phyloP scores from a whole-genome alignment of 2,329 filamentous ascomycete genomes.

The Kalmusia sp. region DNA sequence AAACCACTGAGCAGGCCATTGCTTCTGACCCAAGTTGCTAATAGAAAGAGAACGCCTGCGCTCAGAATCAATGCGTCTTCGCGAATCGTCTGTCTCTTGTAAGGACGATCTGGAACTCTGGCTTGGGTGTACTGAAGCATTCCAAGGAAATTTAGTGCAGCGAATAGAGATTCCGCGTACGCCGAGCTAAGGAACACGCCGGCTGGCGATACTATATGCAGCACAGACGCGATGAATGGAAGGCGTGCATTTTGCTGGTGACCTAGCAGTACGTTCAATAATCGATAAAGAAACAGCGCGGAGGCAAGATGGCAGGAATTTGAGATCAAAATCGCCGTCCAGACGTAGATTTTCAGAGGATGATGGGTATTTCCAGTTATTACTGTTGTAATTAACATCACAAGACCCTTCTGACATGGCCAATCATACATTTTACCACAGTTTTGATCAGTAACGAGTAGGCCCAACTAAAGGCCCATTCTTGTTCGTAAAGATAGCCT shows the following conservation, averaged over 20 bases:
- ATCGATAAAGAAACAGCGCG: constrained; percentile 72
- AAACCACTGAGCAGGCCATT: constrained; percentile 87
- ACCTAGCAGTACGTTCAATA: constrained; percentile 63
- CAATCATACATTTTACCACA: constrained; percentile 50
- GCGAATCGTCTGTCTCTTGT: constrained; percentile 41
- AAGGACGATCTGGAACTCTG: constrained; percentile 13
- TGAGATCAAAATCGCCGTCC: constrained; percentile 71
- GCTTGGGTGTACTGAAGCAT: constrained; percentile 70
- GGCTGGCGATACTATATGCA: constrained; percentile 86
- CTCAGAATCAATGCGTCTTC: constrained; percentile 59
- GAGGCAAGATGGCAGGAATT: constrained; percentile 80
- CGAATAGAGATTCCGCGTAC: constrained; percentile 81
- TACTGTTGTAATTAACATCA: constrained; percentile 30
- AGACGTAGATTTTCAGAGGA: constrained; percentile 38
- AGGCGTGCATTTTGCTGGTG: constrained; percentile 48
- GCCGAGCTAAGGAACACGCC: constrained; percentile 89
- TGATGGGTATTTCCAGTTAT: constrained; percentile 20
- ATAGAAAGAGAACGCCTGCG: constrained; percentile 73
- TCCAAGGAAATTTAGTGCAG: constrained; percentile 77
- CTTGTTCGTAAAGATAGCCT: constrained; percentile 78
- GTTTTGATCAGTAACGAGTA: constrained; percentile 55
- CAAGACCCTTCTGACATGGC: constrained; percentile 4
- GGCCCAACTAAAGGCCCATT: constrained; percentile 79
- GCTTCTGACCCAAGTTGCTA: constrained; percentile 77
- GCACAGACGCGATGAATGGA: constrained; percentile 71